Evolutionary conservation across 2,329 filamentous ascomycete genomes (phyloP), one percentile per base, ranked within the genome.

Genomic region (Corinectria fuckeliana): DNA sequence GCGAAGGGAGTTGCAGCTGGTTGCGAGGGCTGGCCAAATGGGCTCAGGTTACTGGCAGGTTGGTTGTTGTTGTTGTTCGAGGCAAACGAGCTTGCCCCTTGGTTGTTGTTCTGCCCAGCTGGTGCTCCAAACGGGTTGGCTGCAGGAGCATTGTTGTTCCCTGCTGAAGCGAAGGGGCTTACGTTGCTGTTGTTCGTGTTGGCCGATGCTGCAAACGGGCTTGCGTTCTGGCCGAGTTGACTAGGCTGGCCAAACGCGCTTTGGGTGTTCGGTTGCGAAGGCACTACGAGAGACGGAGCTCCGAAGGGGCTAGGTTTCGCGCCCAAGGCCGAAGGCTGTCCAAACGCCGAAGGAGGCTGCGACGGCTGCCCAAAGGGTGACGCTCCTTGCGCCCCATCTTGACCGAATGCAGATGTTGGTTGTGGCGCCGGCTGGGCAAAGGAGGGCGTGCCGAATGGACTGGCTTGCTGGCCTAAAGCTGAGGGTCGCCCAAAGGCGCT

Each of bases 391-490:
- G 38, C 71, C 10, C 23, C 42, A 6, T 77, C 64, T 56, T 81
- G 76, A 3, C 77, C 74, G 63, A 83, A 83, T 0, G 68, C 63
- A 10, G 71, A 60, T 5, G 71, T 26, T 36, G 74, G 69, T 52
- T 78, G 77, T 10, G 32, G n/a, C 7, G 81, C 75, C 10, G 78
- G 67, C 56, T 82, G 76, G 1, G 78, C 75, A 66, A 84, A 83
- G 0, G 71, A 64, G 6, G 72, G 67, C 16, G 73, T 65, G 10
- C 52, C 49, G 30, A 57, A 57, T 41, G 58, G 47, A 8, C 72
- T 72, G 9, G 79, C 72, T 10, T 77, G 69, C 32, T 81, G 76
- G 9, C 80, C 78, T 61, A 86, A 84, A 2, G 74, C 69, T 49
- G 72, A 77, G n/a, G 70, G 61, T 44, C 71, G 70, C 7, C 71